phyloP scores from a whole-genome alignment of 345 rosid species.

The Rhodamnia argentea region DNA sequence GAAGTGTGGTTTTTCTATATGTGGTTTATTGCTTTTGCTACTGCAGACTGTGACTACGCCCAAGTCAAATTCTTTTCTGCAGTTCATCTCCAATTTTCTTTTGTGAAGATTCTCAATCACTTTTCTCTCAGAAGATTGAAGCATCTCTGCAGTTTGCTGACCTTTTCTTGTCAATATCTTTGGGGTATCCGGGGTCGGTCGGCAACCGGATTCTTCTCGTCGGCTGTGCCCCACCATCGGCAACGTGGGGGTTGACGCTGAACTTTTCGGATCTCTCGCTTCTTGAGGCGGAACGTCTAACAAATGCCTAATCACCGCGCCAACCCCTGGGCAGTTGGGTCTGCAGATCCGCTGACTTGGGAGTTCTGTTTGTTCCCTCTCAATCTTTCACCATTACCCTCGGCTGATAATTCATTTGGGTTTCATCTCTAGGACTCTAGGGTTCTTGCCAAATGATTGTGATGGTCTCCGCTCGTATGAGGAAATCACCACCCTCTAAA shows the following conservation, averaged over 20 bases:
- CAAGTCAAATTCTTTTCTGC: not conserved
- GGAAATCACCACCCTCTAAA: too few species aligned
- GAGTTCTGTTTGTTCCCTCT: not conserved
- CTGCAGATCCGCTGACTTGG: not conserved
- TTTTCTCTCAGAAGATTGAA: not conserved
- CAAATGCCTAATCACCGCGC: not conserved
- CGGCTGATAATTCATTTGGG: not conserved
- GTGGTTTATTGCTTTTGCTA: not conserved
- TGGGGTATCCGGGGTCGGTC: not conserved
- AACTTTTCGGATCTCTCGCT: not conserved
- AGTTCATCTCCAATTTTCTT: not conserved
- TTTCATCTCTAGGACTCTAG: too few species aligned
- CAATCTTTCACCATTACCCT: not conserved
- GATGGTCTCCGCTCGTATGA: too few species aligned
- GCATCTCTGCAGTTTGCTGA: not conserved
- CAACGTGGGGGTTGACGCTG: not conserved
- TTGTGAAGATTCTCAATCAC: not conserved
- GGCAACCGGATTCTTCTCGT: not conserved
- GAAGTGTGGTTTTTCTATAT: not conserved
- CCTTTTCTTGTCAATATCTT: not conserved
- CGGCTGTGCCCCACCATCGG: not conserved
- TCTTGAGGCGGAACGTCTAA: not conserved
- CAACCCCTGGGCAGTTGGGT: not conserved
- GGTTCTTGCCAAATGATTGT: too few species aligned
- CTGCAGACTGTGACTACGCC: not conserved